A percentile compares a stretch with the other conserved stretches of the same genome.
These are phyloP conservation scores for Pseudogymnoascus verrucosus DNA, from an alignment of 2,329 filamentous ascomycete species.

Conservation along the genomic window DNA sequence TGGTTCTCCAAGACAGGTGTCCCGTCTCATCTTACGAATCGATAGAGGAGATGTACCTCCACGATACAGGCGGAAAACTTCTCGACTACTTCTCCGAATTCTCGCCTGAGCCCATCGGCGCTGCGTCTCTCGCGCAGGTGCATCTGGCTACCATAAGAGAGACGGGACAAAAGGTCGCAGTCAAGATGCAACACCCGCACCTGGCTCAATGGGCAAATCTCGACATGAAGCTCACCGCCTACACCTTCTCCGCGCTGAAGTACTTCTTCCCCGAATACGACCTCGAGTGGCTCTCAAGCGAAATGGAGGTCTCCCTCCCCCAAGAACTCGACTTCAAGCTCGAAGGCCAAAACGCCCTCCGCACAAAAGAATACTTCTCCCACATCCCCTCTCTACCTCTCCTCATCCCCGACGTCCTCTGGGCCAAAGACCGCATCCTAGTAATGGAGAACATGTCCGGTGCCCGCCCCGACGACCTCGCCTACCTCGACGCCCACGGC, in stretches of 20 bases:
- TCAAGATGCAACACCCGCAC: constrained; percentile 91
- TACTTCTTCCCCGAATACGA: constrained; percentile 96
- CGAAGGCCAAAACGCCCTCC: constrained; percentile 76
- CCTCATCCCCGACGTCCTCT: constrained; percentile 81
- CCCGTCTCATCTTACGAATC: constrained; percentile 85
- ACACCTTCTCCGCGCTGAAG: constrained; percentile 85
- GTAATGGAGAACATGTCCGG: constrained; percentile 94
- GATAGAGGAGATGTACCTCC: constrained; percentile 76
- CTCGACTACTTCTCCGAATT: constrained; percentile 84
- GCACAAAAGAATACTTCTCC: constrained; percentile 74
- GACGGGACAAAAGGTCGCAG: constrained; percentile 78
- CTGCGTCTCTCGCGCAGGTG: constrained; percentile 89
- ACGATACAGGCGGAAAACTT: constrained; percentile 72
- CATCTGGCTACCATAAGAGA: constrained; percentile 79
- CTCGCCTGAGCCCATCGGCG: constrained; percentile 71
- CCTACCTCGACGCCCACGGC: constrained; percentile 72
- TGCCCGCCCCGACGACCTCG: constrained; percentile 78
- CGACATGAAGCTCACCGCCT: constrained; percentile 76
- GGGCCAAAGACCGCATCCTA: constrained; percentile 80
- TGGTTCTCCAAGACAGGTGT: constrained; percentile 92
- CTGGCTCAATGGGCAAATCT: constrained; percentile 85
- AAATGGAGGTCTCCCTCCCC: constrained; percentile 86
- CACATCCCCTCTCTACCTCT: constrained; percentile 67
- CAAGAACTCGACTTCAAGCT: constrained; percentile 84
- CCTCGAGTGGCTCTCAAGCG: constrained; percentile 85